Evolutionary conservation across 352 stramenopile genomes (phyloP), one percentile per base, ranked within the genome.

Genomic region (Globisporangium carolinianum): DNA sequence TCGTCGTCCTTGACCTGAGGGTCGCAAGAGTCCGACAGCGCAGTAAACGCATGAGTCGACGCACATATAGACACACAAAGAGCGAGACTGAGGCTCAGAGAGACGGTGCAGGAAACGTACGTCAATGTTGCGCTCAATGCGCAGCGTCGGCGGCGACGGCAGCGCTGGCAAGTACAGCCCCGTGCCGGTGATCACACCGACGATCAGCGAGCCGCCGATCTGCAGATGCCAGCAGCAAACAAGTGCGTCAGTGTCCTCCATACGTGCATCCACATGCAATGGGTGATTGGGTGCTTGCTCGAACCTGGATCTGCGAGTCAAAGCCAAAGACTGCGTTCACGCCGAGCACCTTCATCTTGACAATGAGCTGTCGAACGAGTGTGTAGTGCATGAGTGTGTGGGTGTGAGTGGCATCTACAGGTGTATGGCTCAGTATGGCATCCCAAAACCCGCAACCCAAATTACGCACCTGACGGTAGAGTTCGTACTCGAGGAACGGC

Each of bases 401-500:
- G n/a, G 24, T 24, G 24, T 24, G 24, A 24, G 24, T 24, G 24
- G 24, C 24, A 24, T 24, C 24, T 24, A 24, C 24, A 24, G 24
- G 24, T 24, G 24, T 24, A 24, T 24, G 24, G 24, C 24, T 24
- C 24, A 24, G 24, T 24, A 1, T 24, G 24, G 2, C 9, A 18
- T 15, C 36, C 37, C 15, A 47, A 5, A 38, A 37, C 4, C 39
- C 39, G n/a, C 42, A 46, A 37, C 10, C 12, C 8, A 15, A 42
- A 4, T 35, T 17, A 54, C 61, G 4, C 58, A 98, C 82, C 79
- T 99, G 96, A 14, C 97, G 91, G 75, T 98, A 97, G 5, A 99
- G 76, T 59, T 99, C 95, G 63, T 98, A 98, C 63, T 99, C 96
- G 24, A 99, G 69, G 60, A 99, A 99, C n/a, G 96, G 95, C 3